Conservation (phyloP, 2,329 filamentous ascomycete species). For the Arthrobotrys sinensis region DNA sequence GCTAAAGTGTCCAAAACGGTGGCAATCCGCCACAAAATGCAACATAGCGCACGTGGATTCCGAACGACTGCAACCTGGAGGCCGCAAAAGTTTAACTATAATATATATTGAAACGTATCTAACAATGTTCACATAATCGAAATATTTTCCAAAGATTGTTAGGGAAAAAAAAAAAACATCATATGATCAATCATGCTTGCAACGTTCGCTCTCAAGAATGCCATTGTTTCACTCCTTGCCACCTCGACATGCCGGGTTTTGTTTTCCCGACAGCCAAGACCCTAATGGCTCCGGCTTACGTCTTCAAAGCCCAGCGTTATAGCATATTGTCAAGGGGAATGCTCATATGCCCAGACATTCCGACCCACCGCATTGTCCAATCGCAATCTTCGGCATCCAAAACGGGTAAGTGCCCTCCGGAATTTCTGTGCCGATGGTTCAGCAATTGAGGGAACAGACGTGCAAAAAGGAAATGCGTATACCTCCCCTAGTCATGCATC, state of each 20-base stretch:
- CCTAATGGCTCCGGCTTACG: neutral
- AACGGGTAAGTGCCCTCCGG: constrained; percentile 23
- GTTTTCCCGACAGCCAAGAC: constrained; percentile 7
- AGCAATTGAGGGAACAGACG: neutral
- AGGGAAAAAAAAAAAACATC: neutral
- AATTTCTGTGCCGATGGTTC: constrained; percentile 7
- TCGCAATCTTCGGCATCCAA: neutral
- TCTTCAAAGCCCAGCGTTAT: constrained; percentile 9
- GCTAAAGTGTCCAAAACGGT: constrained; percentile 14
- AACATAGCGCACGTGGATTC: constrained; percentile 10
- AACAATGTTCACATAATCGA: too few relatives aligned
- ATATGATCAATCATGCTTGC: too few relatives aligned
- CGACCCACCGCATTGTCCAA: constrained; percentile 1
- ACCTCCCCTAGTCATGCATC: neutral
- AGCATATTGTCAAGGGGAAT: neutral
- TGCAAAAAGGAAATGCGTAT: neutral
- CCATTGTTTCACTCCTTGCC: constrained; percentile 3
- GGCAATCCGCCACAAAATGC: constrained; percentile 7
- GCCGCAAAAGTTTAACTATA: too few relatives aligned
- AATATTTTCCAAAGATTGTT: neutral
- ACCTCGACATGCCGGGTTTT: constrained; percentile 2
- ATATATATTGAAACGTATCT: too few relatives aligned
- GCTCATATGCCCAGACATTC: constrained; percentile 20
- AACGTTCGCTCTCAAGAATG: neutral
- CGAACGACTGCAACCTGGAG: neutral